Evolutionary conservation across 345 rosid species (phyloP), one percentile per base, ranked within the genome.

Genomic region (Erucastrum elatum): DNA sequence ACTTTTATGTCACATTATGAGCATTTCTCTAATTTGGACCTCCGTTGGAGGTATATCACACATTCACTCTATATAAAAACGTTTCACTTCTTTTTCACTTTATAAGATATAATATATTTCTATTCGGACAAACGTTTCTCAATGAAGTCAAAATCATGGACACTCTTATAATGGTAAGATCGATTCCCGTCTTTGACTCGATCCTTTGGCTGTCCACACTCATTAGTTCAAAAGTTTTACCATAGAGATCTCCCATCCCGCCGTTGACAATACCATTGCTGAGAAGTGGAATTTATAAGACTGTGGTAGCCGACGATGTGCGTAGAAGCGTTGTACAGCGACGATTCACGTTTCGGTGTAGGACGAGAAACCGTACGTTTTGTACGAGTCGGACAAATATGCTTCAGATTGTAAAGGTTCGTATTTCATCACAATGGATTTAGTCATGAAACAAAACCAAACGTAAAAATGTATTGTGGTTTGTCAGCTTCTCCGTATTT

Each of bases 321-420:
- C 10, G 62, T 66, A 35, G 68, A 64, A 67, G 73, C 41, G 17
- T 67, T 29, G 31, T 61, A 63, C 30, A 1, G 3, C 39, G 26
- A 30, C 44, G 21, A 21, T 21, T 15, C 67, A n/a, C 75, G 8
- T 25, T 76, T 29, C 17, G 3, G 49, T 16, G 12, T 55, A 21
- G 17, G 53, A 59, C 8, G 60, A 49, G 1, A 26, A 37, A 8
- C 73, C 16, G 21, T 73, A 72, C 27, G 37, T 26, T 29, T 33
- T 41, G 17, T 73, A 72, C 27, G 34, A 77, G 58, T 68, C 75
- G 16, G 29, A 29, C 34, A 64, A 73, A 35, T 72, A 64, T 41
- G 34, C n/a, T 15, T 59, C 70, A 26, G 46, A 69, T 4, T 77
- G 62, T 72, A 44, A 63, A 21, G 21, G 41, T 15, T 41, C 16